Evolutionary conservation across 225 moss, liverwort and hornwort genomes (phyloP).

Genomic region (Takakia lepidozioides): DNA sequence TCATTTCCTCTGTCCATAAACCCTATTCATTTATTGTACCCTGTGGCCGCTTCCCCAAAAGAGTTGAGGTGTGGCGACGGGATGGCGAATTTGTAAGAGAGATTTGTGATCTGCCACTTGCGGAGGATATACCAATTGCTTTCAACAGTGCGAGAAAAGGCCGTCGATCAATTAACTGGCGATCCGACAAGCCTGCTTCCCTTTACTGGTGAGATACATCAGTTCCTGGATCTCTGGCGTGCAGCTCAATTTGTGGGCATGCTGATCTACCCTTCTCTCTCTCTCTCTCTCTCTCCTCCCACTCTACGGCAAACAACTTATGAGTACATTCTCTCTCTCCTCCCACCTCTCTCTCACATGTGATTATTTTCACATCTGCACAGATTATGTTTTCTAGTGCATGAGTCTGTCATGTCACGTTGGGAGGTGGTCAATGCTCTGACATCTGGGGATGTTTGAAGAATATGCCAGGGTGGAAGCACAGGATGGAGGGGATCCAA

Average conservation of each 20-base stretch:
- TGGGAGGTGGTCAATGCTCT: no score
- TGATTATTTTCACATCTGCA: no score
- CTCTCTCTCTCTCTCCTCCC: no score
- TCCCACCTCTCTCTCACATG: no score
- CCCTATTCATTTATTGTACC: conserved; percentile 89
- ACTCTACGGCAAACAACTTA: no score
- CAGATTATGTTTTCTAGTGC: no score
- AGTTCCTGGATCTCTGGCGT: no score
- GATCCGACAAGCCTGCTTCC: conserved; percentile 70
- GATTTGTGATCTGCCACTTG: conserved; percentile 84
- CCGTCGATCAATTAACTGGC: conserved; percentile 82
- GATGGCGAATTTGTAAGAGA: conserved; percentile 82
- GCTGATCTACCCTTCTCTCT: no score
- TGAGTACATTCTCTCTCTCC: no score
- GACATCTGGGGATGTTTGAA: no score
- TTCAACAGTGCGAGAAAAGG: conserved; percentile 85
- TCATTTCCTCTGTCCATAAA: conserved; percentile 63
- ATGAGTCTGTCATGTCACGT: no score
- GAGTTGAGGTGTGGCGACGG: conserved; percentile 69
- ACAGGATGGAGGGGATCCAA: conserved; percentile 93
- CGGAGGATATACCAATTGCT: conserved; percentile 86
- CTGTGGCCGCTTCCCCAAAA: conserved; percentile 83
- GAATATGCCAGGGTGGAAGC: conserved; percentile 72
- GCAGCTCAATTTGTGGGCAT: no score
- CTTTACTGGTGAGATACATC: conserved; percentile 57